A percentile compares a stretch with the other conserved stretches of the same genome.
These are phyloP conservation scores for Golubevia sp. DNA, from an alignment of 1,284 basidiomycete genomes.

Conservation along the genomic window DNA sequence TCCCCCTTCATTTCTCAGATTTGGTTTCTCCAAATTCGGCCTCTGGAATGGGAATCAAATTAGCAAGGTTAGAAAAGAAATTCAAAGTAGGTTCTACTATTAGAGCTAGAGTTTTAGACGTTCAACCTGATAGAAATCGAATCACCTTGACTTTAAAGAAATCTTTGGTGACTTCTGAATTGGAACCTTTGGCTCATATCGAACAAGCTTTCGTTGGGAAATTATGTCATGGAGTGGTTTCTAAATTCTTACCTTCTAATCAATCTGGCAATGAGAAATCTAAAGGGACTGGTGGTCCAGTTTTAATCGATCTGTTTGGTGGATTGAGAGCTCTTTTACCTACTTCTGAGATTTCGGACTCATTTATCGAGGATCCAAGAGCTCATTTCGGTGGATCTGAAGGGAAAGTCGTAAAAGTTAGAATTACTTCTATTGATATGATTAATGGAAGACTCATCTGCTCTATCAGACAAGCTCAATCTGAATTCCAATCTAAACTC, in stretches of 20 bases:
- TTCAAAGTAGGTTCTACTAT: slow-evolving; percentile 84
- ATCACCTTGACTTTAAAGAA: slow-evolving; percentile 91
- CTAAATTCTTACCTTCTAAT: slow-evolving; percentile 33
- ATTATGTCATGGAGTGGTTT: slow-evolving; percentile 81
- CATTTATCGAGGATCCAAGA: no score
- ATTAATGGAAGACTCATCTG: slow-evolving; percentile 75
- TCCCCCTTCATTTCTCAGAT: slow-evolving; percentile 86
- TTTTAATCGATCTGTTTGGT: slow-evolving; percentile 69
- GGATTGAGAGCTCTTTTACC: slow-evolving; percentile 81
- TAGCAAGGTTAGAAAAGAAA: slow-evolving; percentile 66
- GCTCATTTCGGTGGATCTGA: no score
- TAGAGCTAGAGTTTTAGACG: slow-evolving; percentile 85
- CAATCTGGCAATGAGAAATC: neutral
- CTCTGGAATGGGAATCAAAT: no score
- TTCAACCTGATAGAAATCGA: slow-evolving; percentile 80
- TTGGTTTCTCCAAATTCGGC: no score
- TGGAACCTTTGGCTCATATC: slow-evolving; percentile 73
- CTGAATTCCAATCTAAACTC: slow-evolving; percentile 43
- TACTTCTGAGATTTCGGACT: slow-evolving; percentile 17
- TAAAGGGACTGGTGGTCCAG: no score
- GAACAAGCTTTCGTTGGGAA: slow-evolving; percentile 75
- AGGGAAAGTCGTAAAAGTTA: slow-evolving; percentile 74
- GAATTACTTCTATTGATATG: slow-evolving; percentile 75
- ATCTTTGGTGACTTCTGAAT: slow-evolving; percentile 77
- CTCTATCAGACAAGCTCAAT: slow-evolving; percentile 79